These are phyloP conservation scores for Venturia effusa DNA, from an alignment of 2,329 filamentous ascomycete genomes.

Conservation along the genomic window DNA sequence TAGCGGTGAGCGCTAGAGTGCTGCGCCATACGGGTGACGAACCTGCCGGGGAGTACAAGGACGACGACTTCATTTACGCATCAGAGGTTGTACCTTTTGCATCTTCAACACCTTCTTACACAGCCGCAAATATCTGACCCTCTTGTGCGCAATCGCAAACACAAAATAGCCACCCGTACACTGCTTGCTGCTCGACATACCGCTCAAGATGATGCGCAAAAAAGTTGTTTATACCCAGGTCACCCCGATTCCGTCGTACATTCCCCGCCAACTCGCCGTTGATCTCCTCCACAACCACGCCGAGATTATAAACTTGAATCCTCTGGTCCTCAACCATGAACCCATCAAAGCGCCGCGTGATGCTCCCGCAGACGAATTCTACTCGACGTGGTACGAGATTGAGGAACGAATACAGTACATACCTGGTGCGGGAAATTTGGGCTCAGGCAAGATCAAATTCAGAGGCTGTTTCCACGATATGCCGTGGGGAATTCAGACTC, in stretches of 20 bases:
- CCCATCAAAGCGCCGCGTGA: slow-evolving; percentile 56
- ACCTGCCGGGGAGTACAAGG: not conserved
- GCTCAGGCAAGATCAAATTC: slow-evolving; percentile 55
- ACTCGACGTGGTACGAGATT: slow-evolving; percentile 66
- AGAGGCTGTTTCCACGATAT: slow-evolving; percentile 63
- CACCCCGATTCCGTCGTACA: slow-evolving; percentile 58
- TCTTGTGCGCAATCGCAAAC: not conserved
- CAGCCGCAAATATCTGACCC: not conserved
- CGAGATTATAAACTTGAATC: slow-evolving; percentile 61
- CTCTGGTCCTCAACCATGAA: slow-evolving; percentile 53
- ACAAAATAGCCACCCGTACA: not conserved
- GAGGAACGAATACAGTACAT: slow-evolving; percentile 57
- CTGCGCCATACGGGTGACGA: slow-evolving; percentile 4
- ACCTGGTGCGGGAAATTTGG: slow-evolving; percentile 54
- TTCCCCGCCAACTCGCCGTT: slow-evolving; percentile 60
- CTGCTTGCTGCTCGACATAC: not conserved
- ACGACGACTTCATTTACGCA: not conserved
- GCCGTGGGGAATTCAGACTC: slow-evolving; percentile 61
- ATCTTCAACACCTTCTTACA: not conserved
- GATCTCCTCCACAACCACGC: slow-evolving; percentile 61
- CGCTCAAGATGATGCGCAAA: slow-evolving; percentile 34
- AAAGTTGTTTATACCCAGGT: slow-evolving; percentile 58
- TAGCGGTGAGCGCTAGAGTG: not conserved
- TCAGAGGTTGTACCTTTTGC: not conserved
- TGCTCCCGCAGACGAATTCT: slow-evolving; percentile 59